Percentiles rank a stretch among this genome's conserved stretches.
Evolutionary conservation across 768 basidiomycete species (phyloP).

Genomic region (Roridomyces roridus): DNA sequence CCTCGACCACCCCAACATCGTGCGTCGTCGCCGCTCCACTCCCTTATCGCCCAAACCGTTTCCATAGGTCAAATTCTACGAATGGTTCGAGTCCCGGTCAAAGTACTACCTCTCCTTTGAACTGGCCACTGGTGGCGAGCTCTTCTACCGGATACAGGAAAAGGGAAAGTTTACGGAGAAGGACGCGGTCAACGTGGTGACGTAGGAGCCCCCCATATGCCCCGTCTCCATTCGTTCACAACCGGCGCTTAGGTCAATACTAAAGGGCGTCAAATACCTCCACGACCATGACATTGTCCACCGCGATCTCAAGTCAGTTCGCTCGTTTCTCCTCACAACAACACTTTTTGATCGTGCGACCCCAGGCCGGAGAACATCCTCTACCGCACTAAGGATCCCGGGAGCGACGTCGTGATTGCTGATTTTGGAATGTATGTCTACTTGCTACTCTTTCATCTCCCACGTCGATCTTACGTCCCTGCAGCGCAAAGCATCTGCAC

Average conservation of each 20-base stretch:
- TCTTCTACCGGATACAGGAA: constrained; percentile 87
- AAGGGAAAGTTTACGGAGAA: constrained; percentile 93
- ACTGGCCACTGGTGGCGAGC: constrained; percentile 91
- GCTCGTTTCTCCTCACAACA: not conserved
- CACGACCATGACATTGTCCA: constrained; percentile 95
- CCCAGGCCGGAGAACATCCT: constrained; percentile 93
- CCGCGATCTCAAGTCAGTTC: constrained; percentile 85
- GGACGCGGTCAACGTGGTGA: constrained; percentile 81
- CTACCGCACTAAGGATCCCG: constrained; percentile 75
- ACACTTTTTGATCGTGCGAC: constrained; percentile 4
- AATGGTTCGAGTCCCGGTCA: constrained; percentile 93
- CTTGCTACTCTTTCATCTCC: not conserved
- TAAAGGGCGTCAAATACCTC: constrained; percentile 88
- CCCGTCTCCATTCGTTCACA: too few species aligned
- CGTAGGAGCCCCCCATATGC: too few species aligned
- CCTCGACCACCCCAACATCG: constrained; percentile 91
- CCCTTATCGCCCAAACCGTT: not conserved
- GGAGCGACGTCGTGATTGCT: constrained; percentile 91
- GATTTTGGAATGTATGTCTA: constrained; percentile 92
- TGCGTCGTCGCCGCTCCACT: constrained; percentile 40
- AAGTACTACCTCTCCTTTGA: constrained; percentile 98
- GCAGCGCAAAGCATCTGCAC: constrained; percentile 83
- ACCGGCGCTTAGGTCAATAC: constrained; percentile 66
- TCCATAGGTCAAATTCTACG: constrained; percentile 88
- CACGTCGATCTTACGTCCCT: not conserved